Conservation (phyloP, 169 alveolate genomes). For the Cystoisospora suis region DNA sequence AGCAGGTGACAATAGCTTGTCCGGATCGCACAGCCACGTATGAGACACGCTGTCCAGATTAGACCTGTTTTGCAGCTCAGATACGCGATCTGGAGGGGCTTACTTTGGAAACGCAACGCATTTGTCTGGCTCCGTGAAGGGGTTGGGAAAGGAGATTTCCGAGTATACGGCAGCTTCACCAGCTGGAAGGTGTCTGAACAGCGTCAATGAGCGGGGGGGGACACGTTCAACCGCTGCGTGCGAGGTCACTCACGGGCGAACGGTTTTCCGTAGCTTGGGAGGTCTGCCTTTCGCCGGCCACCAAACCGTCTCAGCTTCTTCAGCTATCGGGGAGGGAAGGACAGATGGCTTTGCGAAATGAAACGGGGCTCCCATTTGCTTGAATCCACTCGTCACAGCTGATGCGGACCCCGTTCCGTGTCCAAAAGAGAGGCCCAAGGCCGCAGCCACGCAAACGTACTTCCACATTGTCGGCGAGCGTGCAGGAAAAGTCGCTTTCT, state of each 20-base stretch:
- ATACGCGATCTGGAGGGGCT: not conserved
- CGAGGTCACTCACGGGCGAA: constrained; percentile 28
- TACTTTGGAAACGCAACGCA: constrained; percentile 59
- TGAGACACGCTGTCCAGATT: constrained; percentile 47
- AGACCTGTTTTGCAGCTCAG: not conserved
- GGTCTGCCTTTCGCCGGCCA: constrained; percentile 64
- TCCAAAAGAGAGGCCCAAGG: constrained; percentile 20
- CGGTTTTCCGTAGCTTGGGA: constrained; percentile 37
- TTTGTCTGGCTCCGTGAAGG: constrained; percentile 62
- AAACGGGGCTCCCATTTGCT: constrained; percentile 63
- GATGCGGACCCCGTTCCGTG: not conserved
- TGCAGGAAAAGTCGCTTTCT: too few relatives aligned
- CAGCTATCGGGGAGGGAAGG: constrained; percentile 16
- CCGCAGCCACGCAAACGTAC: not conserved
- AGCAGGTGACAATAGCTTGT: constrained; percentile 51
- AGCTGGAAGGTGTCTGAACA: not conserved
- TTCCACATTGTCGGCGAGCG: constrained; percentile 62
- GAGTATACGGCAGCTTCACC: constrained; percentile 47
- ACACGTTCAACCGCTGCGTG: not conserved
- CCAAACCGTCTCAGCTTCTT: constrained; percentile 37
- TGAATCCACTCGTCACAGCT: constrained; percentile 41
- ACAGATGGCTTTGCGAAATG: constrained; percentile 43
- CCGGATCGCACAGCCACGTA: constrained; percentile 65
- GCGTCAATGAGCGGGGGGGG: not conserved
- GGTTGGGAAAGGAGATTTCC: constrained; percentile 56